Conservation (phyloP, 163 green algal genomes). For the Picocystis sp. region DNA sequence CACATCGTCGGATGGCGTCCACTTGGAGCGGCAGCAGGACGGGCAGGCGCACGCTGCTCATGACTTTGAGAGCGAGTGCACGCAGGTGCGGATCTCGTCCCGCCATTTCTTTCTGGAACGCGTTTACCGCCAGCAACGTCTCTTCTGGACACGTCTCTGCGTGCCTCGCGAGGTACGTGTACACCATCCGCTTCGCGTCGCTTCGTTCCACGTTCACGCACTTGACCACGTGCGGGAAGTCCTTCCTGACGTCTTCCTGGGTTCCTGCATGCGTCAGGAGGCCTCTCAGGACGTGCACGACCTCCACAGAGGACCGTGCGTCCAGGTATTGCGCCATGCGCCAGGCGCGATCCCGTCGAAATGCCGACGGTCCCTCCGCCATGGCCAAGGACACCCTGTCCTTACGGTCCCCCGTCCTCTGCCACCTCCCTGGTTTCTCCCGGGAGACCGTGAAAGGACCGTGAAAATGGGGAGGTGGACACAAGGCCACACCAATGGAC, state of each 20-base stretch:
- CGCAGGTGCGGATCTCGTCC: constrained; percentile 17
- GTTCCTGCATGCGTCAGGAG: no score
- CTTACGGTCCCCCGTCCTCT: no score
- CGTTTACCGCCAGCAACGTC: constrained; percentile 26
- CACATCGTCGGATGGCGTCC: constrained; percentile 16
- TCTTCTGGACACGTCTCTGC: constrained; percentile 21
- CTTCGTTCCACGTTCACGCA: constrained; percentile 7
- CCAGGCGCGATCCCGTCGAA: no score
- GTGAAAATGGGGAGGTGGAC: no score
- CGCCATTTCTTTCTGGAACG: constrained; percentile 23
- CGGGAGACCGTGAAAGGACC: no score
- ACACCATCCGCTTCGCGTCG: constrained; percentile 24
- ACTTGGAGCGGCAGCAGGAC: constrained; percentile 14
- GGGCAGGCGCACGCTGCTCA: constrained; percentile 21
- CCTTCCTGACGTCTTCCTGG: constrained; percentile 15
- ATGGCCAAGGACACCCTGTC: no score
- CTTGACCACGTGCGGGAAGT: constrained; percentile 19
- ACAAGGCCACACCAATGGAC: no score
- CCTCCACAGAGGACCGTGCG: no score
- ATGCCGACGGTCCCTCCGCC: no score
- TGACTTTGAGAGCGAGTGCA: constrained; percentile 22
- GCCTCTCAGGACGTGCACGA: no score
- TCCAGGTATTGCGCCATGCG: no score
- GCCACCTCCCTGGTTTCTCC: no score
- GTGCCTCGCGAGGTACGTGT: constrained; percentile 25